Evolutionary conservation across 306 rosid species (phyloP).

Genomic region (Vigna radiata): DNA sequence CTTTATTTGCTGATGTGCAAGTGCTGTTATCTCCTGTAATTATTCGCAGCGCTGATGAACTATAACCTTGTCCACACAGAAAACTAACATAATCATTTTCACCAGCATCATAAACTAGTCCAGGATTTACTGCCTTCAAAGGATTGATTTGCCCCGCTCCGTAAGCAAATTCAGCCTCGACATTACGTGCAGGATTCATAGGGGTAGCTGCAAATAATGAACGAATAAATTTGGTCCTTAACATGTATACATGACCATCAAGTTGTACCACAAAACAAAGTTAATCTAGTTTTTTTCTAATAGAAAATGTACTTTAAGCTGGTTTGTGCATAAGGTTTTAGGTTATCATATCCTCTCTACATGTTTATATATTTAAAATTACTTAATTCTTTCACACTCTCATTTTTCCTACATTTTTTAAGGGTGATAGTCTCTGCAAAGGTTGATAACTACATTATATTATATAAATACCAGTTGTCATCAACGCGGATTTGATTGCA

Average conservation of each 20-base stretch:
- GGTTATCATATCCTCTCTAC: no score
- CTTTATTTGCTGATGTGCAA: background rate
- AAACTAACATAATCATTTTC: background rate
- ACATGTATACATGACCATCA: no score
- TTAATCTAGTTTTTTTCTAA: no score
- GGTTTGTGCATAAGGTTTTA: no score
- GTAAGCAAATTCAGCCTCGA: background rate
- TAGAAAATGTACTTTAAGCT: no score
- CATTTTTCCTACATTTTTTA: no score
- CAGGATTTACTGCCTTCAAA: background rate
- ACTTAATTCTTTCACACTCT: no score
- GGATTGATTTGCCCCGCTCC: slow-evolving; percentile 9
- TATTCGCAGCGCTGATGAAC: background rate
- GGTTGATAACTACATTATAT: no score
- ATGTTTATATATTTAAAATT: no score
- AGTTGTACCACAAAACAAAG: no score
- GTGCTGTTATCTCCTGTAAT: background rate
- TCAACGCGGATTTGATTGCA: background rate
- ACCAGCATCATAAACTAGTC: background rate
- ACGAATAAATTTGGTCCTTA: background rate
- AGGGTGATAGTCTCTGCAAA: no score
- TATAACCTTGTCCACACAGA: background rate
- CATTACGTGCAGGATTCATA: background rate
- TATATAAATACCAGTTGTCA: background rate
- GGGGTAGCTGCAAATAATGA: background rate